Base-by-base conservation (phyloP, 345 rosid genomes). In the Luvunga scandens region DNA sequence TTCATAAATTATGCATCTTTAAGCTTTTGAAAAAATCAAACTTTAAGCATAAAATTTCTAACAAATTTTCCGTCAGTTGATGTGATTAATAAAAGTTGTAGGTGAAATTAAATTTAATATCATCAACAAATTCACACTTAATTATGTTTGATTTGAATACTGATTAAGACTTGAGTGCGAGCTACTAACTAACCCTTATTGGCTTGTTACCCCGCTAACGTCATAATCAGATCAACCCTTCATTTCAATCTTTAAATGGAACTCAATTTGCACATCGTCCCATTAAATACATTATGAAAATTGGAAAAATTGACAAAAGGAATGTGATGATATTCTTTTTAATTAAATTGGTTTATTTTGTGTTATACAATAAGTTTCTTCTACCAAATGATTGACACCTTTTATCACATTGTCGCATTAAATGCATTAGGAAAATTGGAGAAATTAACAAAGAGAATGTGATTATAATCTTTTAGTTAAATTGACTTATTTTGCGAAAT, bases 81-180 rank as follows among this genome's bases (percentile, higher is more conserved):
- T 38, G 36, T 38, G 55, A 60, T 39, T 62, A 39, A 65, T 33
- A 33, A 33, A 62, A 74, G 59, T 74, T 10, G 5, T 74, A 21
- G 56, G 30, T 25, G 9, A 59, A 36, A 53, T 16, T 56, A 56
- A 21, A 6, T 22, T 28, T 63, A 28, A 65, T 31, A 59, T 22
- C 50, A 34, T 33, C n/a, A 59, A 73, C 7, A 39, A n/a, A 53
- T 59, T 39, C 56, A 25, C 67, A 9, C 33, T 38, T 16, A 38
- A 7, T 31, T 31, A 57, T 34, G 25, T 8, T 61, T 42, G 69
- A 31, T 56, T 61, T 53, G 55, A 59, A 21, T 22, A 24, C 42
- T 74, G 60, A 74, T 42, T 42, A 56, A 5, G 65, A 72, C 65
- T 56, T 53, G 63, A 70, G 22, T 53, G 76, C 60, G 67, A 73